Base-by-base conservation (phyloP, 352 stramenopile genomes). In the Phytophthora crassamura region DNA sequence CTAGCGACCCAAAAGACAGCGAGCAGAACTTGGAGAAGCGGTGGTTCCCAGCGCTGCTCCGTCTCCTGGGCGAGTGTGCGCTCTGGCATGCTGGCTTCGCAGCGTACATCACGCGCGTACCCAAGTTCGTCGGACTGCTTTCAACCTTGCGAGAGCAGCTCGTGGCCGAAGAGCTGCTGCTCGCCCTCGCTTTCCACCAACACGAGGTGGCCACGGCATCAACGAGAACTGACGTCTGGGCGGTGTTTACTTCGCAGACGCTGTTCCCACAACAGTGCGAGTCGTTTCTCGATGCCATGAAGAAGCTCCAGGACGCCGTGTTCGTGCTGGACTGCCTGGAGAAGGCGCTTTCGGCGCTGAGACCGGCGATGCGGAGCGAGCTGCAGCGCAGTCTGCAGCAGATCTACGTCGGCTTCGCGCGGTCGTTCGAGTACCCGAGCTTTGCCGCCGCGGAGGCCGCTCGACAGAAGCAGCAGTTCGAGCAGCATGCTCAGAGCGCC, bases 11-110 rank as follows among this genome's bases (percentile, higher is more conserved):
- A 7, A 34, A 28, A 18, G 39, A 53, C 14, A 64, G 40, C 25
- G 32, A 38, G n/a, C 42, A 48, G 33, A 46, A 49, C 34, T 18
- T 59, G 22, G 38, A 54, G 36, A 63, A 66, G 38, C 48, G 62
- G 36, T 88, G 78, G 74, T 59, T 82, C 12, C 40, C 65, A 9
- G 74, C 74, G 8, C 50, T 90, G 48, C 51, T 90, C 47, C 81
- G 81, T 11, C 59, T 90, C 16, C 12, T 90, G 0, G 72, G 67
- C 1, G 74, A 84, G 46, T 85, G 77, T 55, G 77, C 75, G 7
- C 38, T 88, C n/a, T 88, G 77, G 77, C 73, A 82, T 40, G 32
- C 43, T 16, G 75, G 71, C 18, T 78, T 86, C 52, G 73, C 80
- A 0, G 45, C 20, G 18, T 89, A 81, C 52, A 55, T 82, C 12